phyloP scores from a whole-genome alignment of 2,329 filamentous ascomycete genomes.

The Fusarium nurragi region DNA sequence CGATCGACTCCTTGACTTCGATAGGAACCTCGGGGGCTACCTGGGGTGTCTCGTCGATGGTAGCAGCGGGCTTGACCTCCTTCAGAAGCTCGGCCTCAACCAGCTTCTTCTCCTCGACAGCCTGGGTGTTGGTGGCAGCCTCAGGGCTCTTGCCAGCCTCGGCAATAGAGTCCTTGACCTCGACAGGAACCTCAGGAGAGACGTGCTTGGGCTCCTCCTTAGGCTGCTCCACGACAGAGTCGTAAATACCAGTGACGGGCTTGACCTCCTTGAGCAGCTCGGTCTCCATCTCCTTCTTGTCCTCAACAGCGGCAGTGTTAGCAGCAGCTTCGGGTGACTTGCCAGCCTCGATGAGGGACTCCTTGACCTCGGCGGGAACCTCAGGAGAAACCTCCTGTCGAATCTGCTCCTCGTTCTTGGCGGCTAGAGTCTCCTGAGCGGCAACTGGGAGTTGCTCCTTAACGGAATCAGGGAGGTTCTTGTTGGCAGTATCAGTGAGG shows the following conservation, averaged over 20 bases:
- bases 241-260: slow-evolving; percentile 41
- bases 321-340: slow-evolving; percentile 75
- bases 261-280: slow-evolving; percentile 76
- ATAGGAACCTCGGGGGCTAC: slow-evolving; percentile 62
- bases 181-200: slow-evolving; percentile 50
- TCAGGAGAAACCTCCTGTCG: slow-evolving; percentile 58
- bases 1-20: slow-evolving; percentile 67
- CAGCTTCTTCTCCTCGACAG: slow-evolving; percentile 75
- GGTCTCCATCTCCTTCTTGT: slow-evolving; percentile 78
- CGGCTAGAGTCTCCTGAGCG: slow-evolving; percentile 59
- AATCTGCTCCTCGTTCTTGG: slow-evolving; percentile 54
- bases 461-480: slow-evolving; percentile 63
- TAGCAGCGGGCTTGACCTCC: slow-evolving; percentile 63
- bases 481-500: slow-evolving; percentile 54
- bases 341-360: slow-evolving; percentile 67
- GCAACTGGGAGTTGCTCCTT: slow-evolving; percentile 62
- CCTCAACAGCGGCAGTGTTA: slow-evolving; percentile 73
- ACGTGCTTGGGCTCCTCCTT: slow-evolving; percentile 47
- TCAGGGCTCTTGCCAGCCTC: slow-evolving; percentile 71
- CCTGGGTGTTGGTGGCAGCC: slow-evolving; percentile 70
- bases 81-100: slow-evolving; percentile 76
- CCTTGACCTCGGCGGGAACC: slow-evolving; percentile 65
- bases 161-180: slow-evolving; percentile 77
- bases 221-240: slow-evolving; percentile 34
- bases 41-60: slow-evolving; percentile 51